phyloP scores from a whole-genome alignment of 108 stramenopile species.

The Epithemia pelagica region DNA sequence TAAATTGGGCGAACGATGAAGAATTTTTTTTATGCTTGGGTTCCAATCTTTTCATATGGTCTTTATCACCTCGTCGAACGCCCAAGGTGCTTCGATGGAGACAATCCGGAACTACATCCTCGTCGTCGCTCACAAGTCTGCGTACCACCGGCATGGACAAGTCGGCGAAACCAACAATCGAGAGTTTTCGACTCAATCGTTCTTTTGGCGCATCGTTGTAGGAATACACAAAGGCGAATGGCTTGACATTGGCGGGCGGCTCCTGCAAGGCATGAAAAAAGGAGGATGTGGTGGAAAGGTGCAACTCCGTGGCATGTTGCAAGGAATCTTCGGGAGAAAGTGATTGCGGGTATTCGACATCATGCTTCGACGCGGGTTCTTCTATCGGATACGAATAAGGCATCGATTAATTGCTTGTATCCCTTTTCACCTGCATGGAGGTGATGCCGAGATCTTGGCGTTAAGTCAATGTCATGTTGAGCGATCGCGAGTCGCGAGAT shows the following conservation, averaged over 20 bases:
- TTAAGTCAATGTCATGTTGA: too few relatives aligned
- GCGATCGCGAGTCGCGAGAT: too few relatives aligned
- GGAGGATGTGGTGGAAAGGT: background rate
- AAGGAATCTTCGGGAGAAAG: background rate
- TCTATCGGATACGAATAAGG: slow-evolving; percentile 1
- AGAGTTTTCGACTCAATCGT: slow-evolving; percentile 42
- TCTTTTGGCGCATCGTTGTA: slow-evolving; percentile 57
- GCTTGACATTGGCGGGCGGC: background rate
- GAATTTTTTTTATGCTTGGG: slow-evolving; percentile 46
- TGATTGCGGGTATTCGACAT: background rate
- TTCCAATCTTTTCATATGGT: slow-evolving; percentile 24
- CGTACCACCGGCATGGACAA: slow-evolving; percentile 20
- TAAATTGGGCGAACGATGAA: slow-evolving; percentile 37
- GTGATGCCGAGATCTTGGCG: too few relatives aligned
- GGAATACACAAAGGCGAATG: slow-evolving; percentile 47
- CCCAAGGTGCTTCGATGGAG: slow-evolving; percentile 45
- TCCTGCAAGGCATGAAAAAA: background rate
- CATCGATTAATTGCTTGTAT: too few relatives aligned
- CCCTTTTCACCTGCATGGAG: too few relatives aligned
- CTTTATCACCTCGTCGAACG: slow-evolving; percentile 41
- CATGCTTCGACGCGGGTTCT: background rate
- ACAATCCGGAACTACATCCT: slow-evolving; percentile 15
- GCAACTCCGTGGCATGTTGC: background rate
- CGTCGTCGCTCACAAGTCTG: slow-evolving; percentile 16
- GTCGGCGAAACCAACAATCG: slow-evolving; percentile 39